Conservation (phyloP, 257 asterid species). For the Vinca minor region DNA sequence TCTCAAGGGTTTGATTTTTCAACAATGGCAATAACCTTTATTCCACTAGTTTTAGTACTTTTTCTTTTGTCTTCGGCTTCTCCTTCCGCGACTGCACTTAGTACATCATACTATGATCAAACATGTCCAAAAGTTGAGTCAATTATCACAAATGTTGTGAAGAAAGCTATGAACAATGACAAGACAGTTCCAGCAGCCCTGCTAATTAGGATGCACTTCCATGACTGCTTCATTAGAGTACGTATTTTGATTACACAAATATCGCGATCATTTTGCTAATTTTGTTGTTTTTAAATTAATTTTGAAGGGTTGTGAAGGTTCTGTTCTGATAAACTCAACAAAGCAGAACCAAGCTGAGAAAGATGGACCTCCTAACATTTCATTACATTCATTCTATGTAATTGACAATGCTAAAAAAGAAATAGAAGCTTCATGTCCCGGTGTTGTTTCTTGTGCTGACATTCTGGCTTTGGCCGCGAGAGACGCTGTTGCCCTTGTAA, state of each 20-base stretch:
- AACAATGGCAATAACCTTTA: constrained; percentile 33
- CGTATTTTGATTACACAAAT: too few species aligned
- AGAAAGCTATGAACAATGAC: constrained; percentile 54
- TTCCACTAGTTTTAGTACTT: constrained; percentile 19
- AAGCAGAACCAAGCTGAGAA: constrained; percentile 49
- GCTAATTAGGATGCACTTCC: constrained; percentile 82
- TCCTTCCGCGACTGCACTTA: constrained; percentile 31
- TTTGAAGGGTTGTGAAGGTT: constrained; percentile 81
- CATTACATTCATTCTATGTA: constrained; percentile 74
- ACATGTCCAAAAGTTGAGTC: constrained; percentile 65
- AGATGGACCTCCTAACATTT: constrained; percentile 70
- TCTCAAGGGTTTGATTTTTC: too few species aligned
- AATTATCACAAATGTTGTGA: constrained; percentile 32
- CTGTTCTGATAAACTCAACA: constrained; percentile 57
- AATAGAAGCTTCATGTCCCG: constrained; percentile 60
- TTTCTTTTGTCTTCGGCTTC: constrained; percentile 15
- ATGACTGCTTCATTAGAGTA: constrained; percentile 82
- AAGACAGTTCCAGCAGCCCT: constrained; percentile 74
- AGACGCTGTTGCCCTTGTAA: constrained; percentile 72
- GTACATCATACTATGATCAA: constrained; percentile 46
- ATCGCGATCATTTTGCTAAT: too few species aligned
- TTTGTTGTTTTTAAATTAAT: background rate
- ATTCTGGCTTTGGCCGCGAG: constrained; percentile 73
- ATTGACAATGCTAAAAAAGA: constrained; percentile 59
- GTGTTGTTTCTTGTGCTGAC: constrained; percentile 86